Evolutionary conservation across 768 basidiomycete species (phyloP), one percentile per base, ranked within the genome.

Genomic region (Russula lepida): DNA sequence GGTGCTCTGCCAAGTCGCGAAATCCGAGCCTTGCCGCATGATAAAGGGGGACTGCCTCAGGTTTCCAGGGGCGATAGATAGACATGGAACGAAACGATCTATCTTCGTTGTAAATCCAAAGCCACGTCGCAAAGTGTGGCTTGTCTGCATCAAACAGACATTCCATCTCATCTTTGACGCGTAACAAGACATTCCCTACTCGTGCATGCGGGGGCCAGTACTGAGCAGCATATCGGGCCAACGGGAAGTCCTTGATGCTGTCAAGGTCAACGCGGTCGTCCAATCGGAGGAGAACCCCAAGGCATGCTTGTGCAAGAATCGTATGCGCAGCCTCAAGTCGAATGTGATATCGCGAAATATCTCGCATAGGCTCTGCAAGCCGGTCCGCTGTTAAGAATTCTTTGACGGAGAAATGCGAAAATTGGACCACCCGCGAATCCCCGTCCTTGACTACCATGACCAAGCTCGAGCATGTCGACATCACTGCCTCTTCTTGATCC

Each of bases 331-430:
- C 5, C 37, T 54, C 53, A 13, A 41, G 23, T 39, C 7, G 37
- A 28, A 54, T 54, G 17, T 54, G 53, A 41, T 41, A 54, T 1
- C 39, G 4, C 17, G 53, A 54, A 2, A 54, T 39, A 19, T 54
- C 53, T 28, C 37, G 9, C 2, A 19, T 30, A 9, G 53, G 28
- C 11, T 41, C 37, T 19, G 6, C 8, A 13, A 54, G 53, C 0
- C 53, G 37, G 19, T 28, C 15, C 27, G 53, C 39, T 1, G 37
- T 41, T 39, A 54, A 41, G 12, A n/a, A 54, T 19, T 54, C 53
- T n/a, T 54, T 54, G 53, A 54, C 53, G 2, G 53, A 54, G 11
- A 54, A 46, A 11, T 56, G 55, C 13, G 55, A 56, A 23, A 56
- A 56, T 19, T 47, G 55, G 3, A 56, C 32, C 1, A 56, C 19